Percentiles rank a stretch among this genome's conserved stretches.
phyloP scores from a whole-genome alignment of 768 basidiomycete genomes.

The Lenzites betulinus region DNA sequence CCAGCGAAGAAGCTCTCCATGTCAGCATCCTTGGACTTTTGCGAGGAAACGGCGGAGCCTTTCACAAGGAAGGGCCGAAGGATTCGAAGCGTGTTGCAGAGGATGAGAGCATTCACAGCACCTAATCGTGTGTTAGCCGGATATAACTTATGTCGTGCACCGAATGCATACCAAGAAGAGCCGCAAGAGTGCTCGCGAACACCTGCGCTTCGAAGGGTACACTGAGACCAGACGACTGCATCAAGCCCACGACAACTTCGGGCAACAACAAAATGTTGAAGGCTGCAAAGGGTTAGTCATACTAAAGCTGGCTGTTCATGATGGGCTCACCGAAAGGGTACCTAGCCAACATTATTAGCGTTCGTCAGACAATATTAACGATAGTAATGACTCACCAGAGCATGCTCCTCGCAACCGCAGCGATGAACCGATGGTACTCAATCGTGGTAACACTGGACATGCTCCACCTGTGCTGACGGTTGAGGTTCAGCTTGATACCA shows the following conservation, averaged over 20 bases:
- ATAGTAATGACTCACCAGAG: conserved; percentile 53
- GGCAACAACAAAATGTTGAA: conserved; percentile 63
- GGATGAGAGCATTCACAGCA: conserved; percentile 61
- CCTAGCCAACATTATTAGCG: conserved; percentile 38
- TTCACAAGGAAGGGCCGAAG: conserved; percentile 53
- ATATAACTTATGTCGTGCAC: background rate
- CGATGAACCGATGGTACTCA: conserved; percentile 63
- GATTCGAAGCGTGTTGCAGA: conserved; percentile 69
- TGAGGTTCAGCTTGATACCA: conserved; percentile 52
- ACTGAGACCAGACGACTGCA: conserved; percentile 47
- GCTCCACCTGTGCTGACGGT: conserved; percentile 30
- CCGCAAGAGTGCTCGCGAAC: conserved; percentile 54
- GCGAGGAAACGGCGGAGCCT: background rate
- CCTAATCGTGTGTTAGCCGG: conserved; percentile 42
- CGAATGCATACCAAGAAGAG: conserved; percentile 50
- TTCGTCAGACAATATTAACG: background rate
- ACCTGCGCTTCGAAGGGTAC: conserved; percentile 51
- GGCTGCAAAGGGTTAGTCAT: conserved; percentile 37
- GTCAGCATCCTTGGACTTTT: conserved; percentile 16
- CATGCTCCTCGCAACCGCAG: conserved; percentile 65
- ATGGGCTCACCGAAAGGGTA: conserved; percentile 55
- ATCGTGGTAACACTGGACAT: conserved; percentile 31
- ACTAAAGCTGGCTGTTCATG: no score
- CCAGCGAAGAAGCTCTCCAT: conserved; percentile 30
- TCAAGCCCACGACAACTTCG: conserved; percentile 52